Base-by-base conservation (phyloP, 306 rosid species). In the Casuarina cunninghamiana region DNA sequence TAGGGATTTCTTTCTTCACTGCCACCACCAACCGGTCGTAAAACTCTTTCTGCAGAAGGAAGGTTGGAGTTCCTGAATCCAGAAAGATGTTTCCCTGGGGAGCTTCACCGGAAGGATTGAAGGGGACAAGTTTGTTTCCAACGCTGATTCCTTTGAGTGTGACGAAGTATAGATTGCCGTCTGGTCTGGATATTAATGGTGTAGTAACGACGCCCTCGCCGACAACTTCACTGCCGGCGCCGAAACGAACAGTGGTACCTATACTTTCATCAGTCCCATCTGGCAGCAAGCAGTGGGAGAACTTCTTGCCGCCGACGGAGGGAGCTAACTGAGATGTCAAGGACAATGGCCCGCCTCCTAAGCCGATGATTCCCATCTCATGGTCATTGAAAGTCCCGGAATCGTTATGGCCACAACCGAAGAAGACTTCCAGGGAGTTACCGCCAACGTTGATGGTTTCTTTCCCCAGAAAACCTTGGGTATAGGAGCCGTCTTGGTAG, bases 31-130 rank as follows among this genome's bases (percentile, higher is more conserved):
- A 19, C 32, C 75, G 77, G 37, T 85, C 78, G n/a, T 86, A 84
- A 49, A 88, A 76, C 8, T 83, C 89, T 78, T 86, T 86, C 38
- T 91, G 92, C 32, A 90, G 9, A 45, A 84, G 73, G 17, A 85
- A 86, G 41, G 89, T 75, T 10, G 90, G 92, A 54, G 92, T 86
- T 16, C 95, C 95, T 12, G 89, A 86, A 75, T 88, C 95, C 73
- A 86, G 69, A 75, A 88, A 79, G 68, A 86, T 83, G 77, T 81
- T 90, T 48, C 90, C 87, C 50, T 81, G 72, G 6, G 82, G 74
- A 73, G 74, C 62, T 16, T 6, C 7, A 10, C 76, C 84, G 11
- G 88, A 77, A 72, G 83, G 75, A 38, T 60, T 77, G 7, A 79
- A 88, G 0, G 87, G 66, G 51, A 90, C 77, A 79, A 72, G 77